phyloP scores from a whole-genome alignment of 1,139 yeast species.

The Sugiyamaella japonica region DNA sequence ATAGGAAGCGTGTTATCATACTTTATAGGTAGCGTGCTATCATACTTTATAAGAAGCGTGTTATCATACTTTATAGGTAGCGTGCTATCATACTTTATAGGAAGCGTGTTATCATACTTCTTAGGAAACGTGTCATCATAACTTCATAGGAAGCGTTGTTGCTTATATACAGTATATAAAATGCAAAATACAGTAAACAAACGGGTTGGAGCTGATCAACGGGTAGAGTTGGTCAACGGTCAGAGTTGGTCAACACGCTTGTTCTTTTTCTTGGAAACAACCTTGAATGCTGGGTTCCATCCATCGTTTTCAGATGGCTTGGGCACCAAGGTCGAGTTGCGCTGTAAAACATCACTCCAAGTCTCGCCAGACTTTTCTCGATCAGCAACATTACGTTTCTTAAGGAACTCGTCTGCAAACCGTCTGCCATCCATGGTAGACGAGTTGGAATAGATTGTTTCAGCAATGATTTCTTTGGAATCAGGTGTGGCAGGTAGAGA shows the following conservation, averaged over 20 bases:
- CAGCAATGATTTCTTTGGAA: slow-evolving; percentile 83
- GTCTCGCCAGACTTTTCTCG: slow-evolving; percentile 33
- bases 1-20: too few relatives aligned
- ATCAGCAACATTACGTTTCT: slow-evolving; percentile 72
- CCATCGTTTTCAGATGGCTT: slow-evolving; percentile 61
- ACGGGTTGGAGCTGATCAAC: background rate
- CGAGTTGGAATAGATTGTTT: slow-evolving; percentile 86
- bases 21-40: too few relatives aligned
- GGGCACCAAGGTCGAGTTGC: slow-evolving; percentile 62
- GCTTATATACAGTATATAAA: background rate
- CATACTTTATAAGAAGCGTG: too few relatives aligned
- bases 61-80: too few relatives aligned
- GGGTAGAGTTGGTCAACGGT: background rate
- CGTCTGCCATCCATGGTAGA: slow-evolving; percentile 94
- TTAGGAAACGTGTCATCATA: too few relatives aligned
- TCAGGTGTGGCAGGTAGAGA: slow-evolving; percentile 75
- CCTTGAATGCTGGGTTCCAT: slow-evolving; percentile 69
- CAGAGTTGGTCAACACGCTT: slow-evolving; percentile 26
- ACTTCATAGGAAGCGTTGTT: too few relatives aligned
- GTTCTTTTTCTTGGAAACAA: slow-evolving; percentile 64
- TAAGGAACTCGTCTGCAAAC: slow-evolving; percentile 86
- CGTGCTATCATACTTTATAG: too few relatives aligned
- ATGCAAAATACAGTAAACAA: slow-evolving; percentile 1
- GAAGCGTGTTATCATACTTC: too few relatives aligned
- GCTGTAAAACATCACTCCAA: slow-evolving; percentile 57